These are phyloP conservation scores for Taiozyma sp. DNA, from an alignment of 1,139 yeast species.

Conservation along the genomic window DNA sequence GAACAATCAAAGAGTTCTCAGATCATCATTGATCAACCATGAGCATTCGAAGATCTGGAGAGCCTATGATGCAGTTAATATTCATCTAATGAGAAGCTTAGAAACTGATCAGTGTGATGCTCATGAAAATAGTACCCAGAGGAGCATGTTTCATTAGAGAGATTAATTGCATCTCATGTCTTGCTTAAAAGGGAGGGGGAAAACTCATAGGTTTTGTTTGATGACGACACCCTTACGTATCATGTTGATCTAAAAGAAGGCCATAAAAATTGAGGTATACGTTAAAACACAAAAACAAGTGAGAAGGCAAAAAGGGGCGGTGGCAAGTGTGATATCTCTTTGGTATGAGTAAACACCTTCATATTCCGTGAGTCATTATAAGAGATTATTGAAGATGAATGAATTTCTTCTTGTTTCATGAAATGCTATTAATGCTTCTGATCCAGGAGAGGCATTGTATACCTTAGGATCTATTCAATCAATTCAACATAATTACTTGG, in stretches of 20 bases:
- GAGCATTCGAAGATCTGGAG: too few species aligned
- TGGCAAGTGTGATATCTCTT: neutral
- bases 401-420: neutral
- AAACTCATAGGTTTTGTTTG: too few species aligned
- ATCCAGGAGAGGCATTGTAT: neutral
- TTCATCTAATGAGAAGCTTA: too few species aligned
- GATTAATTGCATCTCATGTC: too few species aligned
- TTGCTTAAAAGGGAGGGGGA: too few species aligned
- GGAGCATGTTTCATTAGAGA: too few species aligned
- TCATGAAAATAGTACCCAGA: too few species aligned
- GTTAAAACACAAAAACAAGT: neutral
- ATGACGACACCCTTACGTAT: too few species aligned
- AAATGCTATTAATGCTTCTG: neutral
- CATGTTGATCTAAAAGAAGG: neutral
- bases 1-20: too few species aligned
- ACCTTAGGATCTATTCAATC: slow-evolving; percentile 30
- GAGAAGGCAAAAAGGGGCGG: neutral
- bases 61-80: too few species aligned
- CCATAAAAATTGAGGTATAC: neutral
- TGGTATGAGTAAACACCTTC: neutral
- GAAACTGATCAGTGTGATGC: too few species aligned
- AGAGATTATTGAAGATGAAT: neutral
- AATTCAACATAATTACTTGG: slow-evolving; percentile 91
- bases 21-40: too few species aligned
- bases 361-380: neutral